Evolutionary conservation across 257 asterid genomes (phyloP).

Genomic region (Solanum tarijense): DNA sequence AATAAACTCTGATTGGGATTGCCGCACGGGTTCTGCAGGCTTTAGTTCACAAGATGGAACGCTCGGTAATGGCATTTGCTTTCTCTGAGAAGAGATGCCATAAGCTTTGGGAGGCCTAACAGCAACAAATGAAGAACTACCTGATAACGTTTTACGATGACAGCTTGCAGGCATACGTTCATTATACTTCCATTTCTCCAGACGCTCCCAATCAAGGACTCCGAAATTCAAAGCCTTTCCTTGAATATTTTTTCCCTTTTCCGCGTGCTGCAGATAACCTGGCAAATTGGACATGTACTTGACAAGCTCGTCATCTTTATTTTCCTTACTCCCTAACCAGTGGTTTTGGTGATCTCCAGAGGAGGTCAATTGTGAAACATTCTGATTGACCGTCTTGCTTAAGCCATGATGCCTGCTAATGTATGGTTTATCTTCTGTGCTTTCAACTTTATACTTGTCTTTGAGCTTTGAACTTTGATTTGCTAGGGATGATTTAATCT

Average conservation of each 20-base stretch:
- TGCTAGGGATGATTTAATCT: constrained; percentile 8
- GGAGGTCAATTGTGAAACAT: constrained; percentile 14
- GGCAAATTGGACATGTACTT: constrained; percentile 92
- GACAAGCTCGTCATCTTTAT: constrained; percentile 67
- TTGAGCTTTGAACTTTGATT: constrained; percentile 12
- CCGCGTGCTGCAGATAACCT: constrained; percentile 58
- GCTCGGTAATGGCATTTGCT: constrained; percentile 15
- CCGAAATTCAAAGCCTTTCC: constrained; percentile 87
- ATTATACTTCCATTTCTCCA: constrained; percentile 78
- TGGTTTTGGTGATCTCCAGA: constrained; percentile 24
- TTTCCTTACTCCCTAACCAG: constrained; percentile 6
- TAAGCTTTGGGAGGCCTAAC: constrained; percentile 27
- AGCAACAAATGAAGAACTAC: constrained; percentile 18
- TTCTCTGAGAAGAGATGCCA: constrained; percentile 11
- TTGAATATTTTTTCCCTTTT: constrained; percentile 50
- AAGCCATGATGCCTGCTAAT: constrained; percentile 14
- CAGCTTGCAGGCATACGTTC: constrained; percentile 55
- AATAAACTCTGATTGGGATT: constrained; percentile 26
- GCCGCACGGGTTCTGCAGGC: constrained; percentile 8
- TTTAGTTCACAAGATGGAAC: constrained; percentile 17
- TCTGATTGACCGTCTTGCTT: constrained; percentile 19
- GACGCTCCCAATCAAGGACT: constrained; percentile 83
- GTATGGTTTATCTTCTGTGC: constrained; percentile 35
- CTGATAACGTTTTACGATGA: constrained; percentile 30
- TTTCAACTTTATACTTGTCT: constrained; percentile 16